phyloP scores from a whole-genome alignment of 495 filamentous ascomycete genomes.

The Pseudomonodictys pantanalensis region DNA sequence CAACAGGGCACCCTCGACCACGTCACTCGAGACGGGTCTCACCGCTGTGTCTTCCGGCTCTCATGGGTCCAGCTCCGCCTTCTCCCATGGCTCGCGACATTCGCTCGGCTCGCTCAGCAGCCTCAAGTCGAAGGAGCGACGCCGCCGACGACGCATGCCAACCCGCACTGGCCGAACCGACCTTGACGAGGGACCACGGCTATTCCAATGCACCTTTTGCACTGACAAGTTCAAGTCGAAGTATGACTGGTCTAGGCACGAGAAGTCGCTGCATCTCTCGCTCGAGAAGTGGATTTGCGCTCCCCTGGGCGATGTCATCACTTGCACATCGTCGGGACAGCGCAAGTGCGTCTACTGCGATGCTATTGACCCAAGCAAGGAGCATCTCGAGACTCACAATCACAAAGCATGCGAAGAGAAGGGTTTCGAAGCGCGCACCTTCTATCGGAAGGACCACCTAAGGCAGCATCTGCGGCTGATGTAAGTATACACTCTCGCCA shows the following conservation, averaged over 20 bases:
- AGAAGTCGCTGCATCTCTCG: constrained; percentile 74
- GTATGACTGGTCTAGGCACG: constrained; percentile 82
- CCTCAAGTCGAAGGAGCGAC: constrained; percentile 57
- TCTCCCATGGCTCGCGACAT: constrained; percentile 62
- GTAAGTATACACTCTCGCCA: neutral
- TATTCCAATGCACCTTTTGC: constrained; percentile 85
- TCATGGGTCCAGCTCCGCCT: constrained; percentile 54
- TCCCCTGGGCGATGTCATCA: constrained; percentile 58
- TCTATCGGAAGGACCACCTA: constrained; percentile 81
- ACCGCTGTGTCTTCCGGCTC: constrained; percentile 51
- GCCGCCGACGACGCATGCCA: constrained; percentile 63
- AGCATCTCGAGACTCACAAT: constrained; percentile 69
- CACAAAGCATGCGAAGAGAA: constrained; percentile 66
- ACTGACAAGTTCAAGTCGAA: constrained; percentile 76
- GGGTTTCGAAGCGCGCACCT: constrained; percentile 63
- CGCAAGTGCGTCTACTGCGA: constrained; percentile 69
- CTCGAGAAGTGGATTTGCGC: constrained; percentile 80
- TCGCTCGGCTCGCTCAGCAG: constrained; percentile 63
- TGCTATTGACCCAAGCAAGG: constrained; percentile 52
- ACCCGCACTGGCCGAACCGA: constrained; percentile 38
- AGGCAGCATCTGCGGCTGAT: constrained; percentile 78
- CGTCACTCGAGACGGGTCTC: constrained; percentile 61
- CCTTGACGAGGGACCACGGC: constrained; percentile 43
- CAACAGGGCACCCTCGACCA: constrained; percentile 67
- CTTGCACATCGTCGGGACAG: constrained; percentile 44